Percentiles rank a stretch among this genome's conserved stretches.
These are phyloP conservation scores for Cercospora berteroae DNA, from an alignment of 2,329 filamentous ascomycete genomes.

Conservation along the genomic window DNA sequence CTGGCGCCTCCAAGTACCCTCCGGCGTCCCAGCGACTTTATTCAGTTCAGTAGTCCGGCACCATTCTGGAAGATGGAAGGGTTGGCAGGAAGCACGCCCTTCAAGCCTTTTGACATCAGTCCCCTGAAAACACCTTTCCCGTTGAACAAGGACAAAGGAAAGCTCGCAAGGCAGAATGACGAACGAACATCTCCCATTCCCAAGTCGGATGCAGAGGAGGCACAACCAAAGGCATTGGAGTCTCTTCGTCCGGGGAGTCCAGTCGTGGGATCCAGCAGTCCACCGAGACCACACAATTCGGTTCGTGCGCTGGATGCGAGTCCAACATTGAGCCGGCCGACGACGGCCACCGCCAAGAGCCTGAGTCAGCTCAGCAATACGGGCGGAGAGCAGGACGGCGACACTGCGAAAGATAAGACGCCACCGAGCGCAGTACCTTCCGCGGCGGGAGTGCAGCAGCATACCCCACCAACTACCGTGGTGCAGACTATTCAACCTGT, in stretches of 20 bases:
- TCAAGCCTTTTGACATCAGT: slow-evolving; percentile 42
- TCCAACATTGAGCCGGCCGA: slow-evolving; percentile 34
- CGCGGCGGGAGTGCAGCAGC: slow-evolving; percentile 26
- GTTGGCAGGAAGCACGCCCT: slow-evolving; percentile 68
- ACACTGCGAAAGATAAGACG: slow-evolving; percentile 21
- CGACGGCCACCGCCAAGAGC: slow-evolving; percentile 35
- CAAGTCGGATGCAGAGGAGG: slow-evolving; percentile 20
- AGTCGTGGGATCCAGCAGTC: slow-evolving; percentile 37
- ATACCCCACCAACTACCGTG: slow-evolving; percentile 28
- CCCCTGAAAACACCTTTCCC: slow-evolving; percentile 41
- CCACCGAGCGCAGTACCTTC: slow-evolving; percentile 21
- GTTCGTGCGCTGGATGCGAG: slow-evolving; percentile 31
- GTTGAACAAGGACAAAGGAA: slow-evolving; percentile 32
- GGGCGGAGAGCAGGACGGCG: slow-evolving; percentile 16
- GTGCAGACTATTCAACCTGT: slow-evolving; percentile 22
- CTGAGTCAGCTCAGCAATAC: slow-evolving; percentile 31
- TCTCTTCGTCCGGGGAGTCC: slow-evolving; percentile 30
- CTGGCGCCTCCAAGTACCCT: slow-evolving; percentile 77
- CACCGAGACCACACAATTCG: slow-evolving; percentile 28
- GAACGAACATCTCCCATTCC: slow-evolving; percentile 24
- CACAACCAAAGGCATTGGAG: slow-evolving; percentile 23
- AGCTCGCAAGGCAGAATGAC: slow-evolving; percentile 26
- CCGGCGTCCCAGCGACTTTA: slow-evolving; percentile 77
- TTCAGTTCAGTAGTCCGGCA: slow-evolving; percentile 80
- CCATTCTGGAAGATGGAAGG: slow-evolving; percentile 88